phyloP scores from a whole-genome alignment of 202 grass and related monocot genomes.

The Zizania palustris region DNA sequence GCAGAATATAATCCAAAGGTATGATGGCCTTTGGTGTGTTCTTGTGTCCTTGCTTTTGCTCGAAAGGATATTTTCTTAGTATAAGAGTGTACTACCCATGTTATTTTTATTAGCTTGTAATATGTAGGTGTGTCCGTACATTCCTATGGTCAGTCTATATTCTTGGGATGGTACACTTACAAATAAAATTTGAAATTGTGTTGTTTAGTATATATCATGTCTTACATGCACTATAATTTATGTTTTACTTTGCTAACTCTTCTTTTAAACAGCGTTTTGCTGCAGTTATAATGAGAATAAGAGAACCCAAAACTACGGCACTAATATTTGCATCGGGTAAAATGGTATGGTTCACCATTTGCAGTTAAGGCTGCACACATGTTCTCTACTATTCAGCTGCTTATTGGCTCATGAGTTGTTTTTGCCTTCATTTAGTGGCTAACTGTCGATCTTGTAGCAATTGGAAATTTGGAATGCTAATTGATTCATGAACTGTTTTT shows the following conservation, averaged over 20 bases:
- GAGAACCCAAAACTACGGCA: constrained; percentile 97
- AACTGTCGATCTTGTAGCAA: background rate
- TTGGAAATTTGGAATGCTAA: background rate
- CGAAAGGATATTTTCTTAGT: too few species aligned
- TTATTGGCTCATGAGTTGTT: background rate
- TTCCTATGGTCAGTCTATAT: too few species aligned
- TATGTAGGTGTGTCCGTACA: background rate
- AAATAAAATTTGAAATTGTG: too few species aligned
- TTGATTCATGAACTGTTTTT: background rate
- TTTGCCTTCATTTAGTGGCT: background rate
- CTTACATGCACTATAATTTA: background rate
- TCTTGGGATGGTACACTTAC: too few species aligned
- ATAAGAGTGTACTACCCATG: too few species aligned
- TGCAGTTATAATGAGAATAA: constrained; percentile 99
- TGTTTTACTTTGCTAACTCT: constrained; percentile 26
- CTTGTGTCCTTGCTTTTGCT: too few species aligned
- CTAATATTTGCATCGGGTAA: constrained; percentile 98
- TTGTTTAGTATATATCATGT: too few species aligned
- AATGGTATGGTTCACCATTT: constrained; percentile 66
- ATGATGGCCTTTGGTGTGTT: background rate
- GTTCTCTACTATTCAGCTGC: background rate
- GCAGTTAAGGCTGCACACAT: background rate
- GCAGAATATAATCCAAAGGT: constrained; percentile 98
- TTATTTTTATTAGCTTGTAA: background rate
- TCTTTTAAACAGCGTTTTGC: constrained; percentile 78